Conservation (phyloP, 2,329 filamentous ascomycete genomes). For the Zarea fungicola region DNA sequence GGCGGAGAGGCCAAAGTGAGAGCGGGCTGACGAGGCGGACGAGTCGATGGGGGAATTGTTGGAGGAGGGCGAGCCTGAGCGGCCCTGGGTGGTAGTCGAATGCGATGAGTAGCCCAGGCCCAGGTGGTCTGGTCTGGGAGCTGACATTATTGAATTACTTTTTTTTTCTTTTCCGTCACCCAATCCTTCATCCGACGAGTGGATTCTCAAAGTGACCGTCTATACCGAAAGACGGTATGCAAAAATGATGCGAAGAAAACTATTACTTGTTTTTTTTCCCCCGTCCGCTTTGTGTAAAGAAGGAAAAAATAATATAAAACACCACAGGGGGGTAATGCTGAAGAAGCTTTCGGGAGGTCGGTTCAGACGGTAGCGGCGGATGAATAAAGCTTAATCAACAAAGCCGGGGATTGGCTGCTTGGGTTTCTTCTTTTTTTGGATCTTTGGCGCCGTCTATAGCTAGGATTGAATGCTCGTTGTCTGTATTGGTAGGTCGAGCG, state of each 20-base stretch:
- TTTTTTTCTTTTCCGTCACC: background rate
- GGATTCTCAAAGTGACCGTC: background rate
- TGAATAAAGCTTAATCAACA: too few species aligned
- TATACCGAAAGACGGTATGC: background rate
- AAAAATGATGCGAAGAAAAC: background rate
- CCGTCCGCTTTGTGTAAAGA: too few species aligned
- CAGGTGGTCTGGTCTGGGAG: constrained; percentile 78
- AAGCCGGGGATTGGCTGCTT: too few species aligned
- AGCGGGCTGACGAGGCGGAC: constrained; percentile 58
- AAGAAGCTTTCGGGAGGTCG: too few species aligned
- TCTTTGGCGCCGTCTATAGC: too few species aligned
- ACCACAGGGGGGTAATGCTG: too few species aligned
- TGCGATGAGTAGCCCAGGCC: constrained; percentile 76
- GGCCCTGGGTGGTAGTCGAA: constrained; percentile 53
- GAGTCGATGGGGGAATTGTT: constrained; percentile 77
- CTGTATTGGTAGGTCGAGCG: background rate
- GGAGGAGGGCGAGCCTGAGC: constrained; percentile 74
- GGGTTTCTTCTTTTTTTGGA: too few species aligned
- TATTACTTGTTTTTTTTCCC: too few species aligned
- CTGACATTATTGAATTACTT: constrained; percentile 76
- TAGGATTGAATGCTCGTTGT: too few species aligned
- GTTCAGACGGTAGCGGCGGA: too few species aligned
- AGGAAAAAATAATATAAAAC: too few species aligned
- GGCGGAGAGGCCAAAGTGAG: constrained; percentile 66
- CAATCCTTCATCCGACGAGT: background rate